Conservation (phyloP, 495 filamentous ascomycete genomes). For the Aspergillus bertholletiae region DNA sequence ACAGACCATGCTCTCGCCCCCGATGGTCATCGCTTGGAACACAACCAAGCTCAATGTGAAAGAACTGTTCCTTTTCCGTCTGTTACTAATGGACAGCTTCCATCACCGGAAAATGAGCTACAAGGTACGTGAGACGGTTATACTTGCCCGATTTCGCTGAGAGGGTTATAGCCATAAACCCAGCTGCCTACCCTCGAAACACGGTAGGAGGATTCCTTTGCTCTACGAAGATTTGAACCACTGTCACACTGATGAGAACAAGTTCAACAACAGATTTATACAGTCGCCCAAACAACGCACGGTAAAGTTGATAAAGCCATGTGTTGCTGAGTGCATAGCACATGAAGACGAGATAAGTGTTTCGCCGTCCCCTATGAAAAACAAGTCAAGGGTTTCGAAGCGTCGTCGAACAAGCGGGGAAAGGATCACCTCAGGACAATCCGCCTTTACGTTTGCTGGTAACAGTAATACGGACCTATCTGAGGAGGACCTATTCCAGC, state of each 20-base stretch:
- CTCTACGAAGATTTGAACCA: neutral
- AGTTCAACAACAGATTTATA: neutral
- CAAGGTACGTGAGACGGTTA: neutral
- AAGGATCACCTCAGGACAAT: neutral
- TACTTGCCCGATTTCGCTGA: neutral
- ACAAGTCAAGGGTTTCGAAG: conserved; percentile 14
- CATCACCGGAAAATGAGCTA: neutral
- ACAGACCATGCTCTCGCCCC: neutral
- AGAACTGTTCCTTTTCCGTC: neutral
- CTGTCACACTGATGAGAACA: neutral
- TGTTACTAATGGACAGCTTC: neutral
- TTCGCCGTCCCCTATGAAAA: neutral
- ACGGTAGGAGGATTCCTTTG: neutral
- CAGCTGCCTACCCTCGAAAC: neutral
- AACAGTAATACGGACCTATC: conserved; percentile 11
- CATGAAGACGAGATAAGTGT: neutral
- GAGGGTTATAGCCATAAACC: neutral
- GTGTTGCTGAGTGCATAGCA: neutral
- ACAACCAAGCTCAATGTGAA: neutral
- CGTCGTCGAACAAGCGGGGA: conserved; percentile 13
- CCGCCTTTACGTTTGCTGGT: neutral
- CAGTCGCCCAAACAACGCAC: neutral
- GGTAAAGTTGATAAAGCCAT: neutral
- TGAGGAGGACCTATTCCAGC: conserved; percentile 36
- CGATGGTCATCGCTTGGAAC: neutral